These are phyloP conservation scores for Diaporthe ilicicola DNA, from an alignment of 2,329 filamentous ascomycete species.

Conservation along the genomic window DNA sequence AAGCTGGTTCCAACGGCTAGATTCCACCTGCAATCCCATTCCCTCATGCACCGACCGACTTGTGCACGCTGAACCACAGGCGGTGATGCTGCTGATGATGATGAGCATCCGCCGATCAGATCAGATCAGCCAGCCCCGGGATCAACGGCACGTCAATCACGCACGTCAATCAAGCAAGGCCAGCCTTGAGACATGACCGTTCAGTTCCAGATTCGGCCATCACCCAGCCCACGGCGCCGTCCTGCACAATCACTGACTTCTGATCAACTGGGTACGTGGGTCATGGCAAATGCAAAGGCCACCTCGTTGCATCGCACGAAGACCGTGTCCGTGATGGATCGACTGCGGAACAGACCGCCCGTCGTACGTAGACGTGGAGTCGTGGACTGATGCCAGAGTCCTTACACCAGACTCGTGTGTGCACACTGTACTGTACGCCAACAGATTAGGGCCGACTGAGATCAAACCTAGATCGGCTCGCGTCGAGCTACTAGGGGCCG, in stretches of 20 bases:
- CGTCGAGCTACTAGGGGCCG: constrained; percentile 11
- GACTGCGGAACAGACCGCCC: constrained; percentile 10
- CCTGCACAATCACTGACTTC: constrained; percentile 14
- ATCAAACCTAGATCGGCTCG: constrained; percentile 2
- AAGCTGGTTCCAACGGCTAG: constrained; percentile 16
- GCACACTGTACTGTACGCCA: neutral
- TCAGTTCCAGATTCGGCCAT: constrained; percentile 1
- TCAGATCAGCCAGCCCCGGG: constrained; percentile 15
- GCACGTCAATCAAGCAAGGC: neutral
- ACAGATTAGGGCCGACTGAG: neutral
- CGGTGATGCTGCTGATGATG: neutral
- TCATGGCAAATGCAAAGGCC: neutral
- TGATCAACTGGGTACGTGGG: neutral
- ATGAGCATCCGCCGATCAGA: constrained; percentile 13
- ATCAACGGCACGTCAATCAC: constrained; percentile 7
- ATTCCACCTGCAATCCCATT: constrained; percentile 21
- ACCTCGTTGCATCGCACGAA: constrained; percentile 11
- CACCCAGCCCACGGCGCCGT: constrained; percentile 13
- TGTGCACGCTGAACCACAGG: neutral
- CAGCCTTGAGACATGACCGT: neutral
- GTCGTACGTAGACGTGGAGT: constrained; percentile 1
- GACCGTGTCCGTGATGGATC: neutral
- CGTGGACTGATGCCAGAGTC: constrained; percentile 17
- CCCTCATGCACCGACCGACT: neutral
- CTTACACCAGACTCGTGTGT: neutral